Evolutionary conservation across 805 yeast genomes (phyloP), one percentile per base, ranked within the genome.

Genomic region (Tetrapisispora taiwanensis): DNA sequence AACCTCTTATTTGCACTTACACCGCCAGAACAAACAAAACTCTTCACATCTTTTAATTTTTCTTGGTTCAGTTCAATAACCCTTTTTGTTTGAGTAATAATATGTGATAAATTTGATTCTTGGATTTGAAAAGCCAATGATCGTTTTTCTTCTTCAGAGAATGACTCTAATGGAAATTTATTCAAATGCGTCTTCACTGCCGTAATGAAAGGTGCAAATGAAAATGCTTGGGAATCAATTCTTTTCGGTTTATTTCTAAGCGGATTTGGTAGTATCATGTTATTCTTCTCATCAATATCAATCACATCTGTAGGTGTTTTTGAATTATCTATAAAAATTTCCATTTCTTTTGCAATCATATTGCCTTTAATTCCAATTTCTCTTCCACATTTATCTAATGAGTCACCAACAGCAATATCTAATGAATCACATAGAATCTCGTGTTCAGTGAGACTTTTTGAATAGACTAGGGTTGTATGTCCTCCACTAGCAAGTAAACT

Each of bases 401-500:
- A 83, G 62, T 90, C 96, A 0, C 98, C 98, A 3, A 83, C 83
- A 0, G 98, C 97, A 26, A 87, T 84, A 57, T 89, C 98, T 17
- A 78, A 64, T 0, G 95, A 84, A 54, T 88, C 74, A 18, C 81
- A 77, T 4, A 87, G 59, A 1, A 90, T 74, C 46, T 78, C 79
- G 65, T 92, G 98, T 2, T 81, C 72, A 0, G 69, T 48, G 1
- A 87, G 52, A 15, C 81, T 66, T 27, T 62, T 65, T 44, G 89
- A 81, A 7, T 77, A 67, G 1, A 90, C 95, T 22, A 89, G 66
- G 79, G 87, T 79, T 0, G 97, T 89, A 57, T 92, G 98, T 0
- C 98, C 98, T 0, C 98, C 98, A 54, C 94, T 82, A 15, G 80
- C 89, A 27, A 92, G 65, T 22, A 92, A 66, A 53, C 89, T 84